Base-by-base conservation (phyloP, 805 yeast genomes). In the Metschnikowia kofuensis region DNA sequence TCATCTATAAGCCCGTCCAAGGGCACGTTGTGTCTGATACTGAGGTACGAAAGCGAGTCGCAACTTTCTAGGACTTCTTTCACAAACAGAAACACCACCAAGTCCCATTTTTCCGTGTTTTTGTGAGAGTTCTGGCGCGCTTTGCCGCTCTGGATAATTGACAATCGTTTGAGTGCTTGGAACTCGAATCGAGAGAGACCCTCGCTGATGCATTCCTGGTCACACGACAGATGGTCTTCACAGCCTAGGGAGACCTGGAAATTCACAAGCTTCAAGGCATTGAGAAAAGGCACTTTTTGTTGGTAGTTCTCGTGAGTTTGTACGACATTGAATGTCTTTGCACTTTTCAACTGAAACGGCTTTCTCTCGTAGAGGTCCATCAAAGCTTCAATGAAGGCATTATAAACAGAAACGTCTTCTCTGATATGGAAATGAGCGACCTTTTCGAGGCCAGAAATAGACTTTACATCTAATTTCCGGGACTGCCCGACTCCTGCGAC, bases 21-120 rank as follows among this genome's bases (percentile, higher is more conserved):
- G 2, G 88, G 87, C 4, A 85, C 79, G 28, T 70, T 70, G 61
- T 85, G 90, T 15, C 75, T 69, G n/a, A 86, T 70, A 9, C 78
- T 68, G 15, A 86, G 62, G 41, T 63, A 72, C 32, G 51, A 48
- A 29, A 62, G 64, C 35, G 83, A 51, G 2, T 62, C 62, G 1
- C 55, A 51, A 0, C 77, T 73, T 29, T 51, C 58, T 32, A 56
- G 49, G 13, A 52, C 49, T 2, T 53, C 48, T 21, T 56, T 55
- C 21, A 68, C 50, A 43, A 67, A 66, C 35, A 58, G 56, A 40
- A 79, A 72, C 4, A 79, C 66, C 10, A 66, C 61, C 10, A 79
- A 65, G 58, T 83, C 87, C 76, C 83, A 83, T 26, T 72, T 67
- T 61, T 81, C 83, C 45, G 61, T 77, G 51, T 67, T 69, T 48